These are phyloP conservation scores for Volvox reticuliferus DNA, from an alignment of 139 green algal species.

Conservation along the genomic window DNA sequence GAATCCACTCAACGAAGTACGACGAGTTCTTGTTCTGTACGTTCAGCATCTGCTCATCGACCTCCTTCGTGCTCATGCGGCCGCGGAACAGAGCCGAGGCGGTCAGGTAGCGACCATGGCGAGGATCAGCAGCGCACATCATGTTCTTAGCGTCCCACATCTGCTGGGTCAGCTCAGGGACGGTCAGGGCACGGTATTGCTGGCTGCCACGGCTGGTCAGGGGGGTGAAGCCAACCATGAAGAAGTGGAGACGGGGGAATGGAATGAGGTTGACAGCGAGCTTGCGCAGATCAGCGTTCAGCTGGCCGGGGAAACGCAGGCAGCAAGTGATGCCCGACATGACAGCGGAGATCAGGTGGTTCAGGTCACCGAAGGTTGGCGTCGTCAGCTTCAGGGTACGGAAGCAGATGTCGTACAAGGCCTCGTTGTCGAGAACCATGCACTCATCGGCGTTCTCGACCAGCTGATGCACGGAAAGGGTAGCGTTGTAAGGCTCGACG, in stretches of 20 bases:
- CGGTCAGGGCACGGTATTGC: constrained; percentile 96
- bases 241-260: constrained; percentile 99
- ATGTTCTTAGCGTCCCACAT: constrained; percentile 99
- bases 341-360: constrained; percentile 99
- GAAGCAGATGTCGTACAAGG: constrained; percentile 99
- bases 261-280: constrained; percentile 99
- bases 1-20: constrained; percentile 99
- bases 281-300: constrained; percentile 99
- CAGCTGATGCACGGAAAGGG: constrained; percentile 98
- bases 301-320: constrained; percentile 98
- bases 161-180: constrained; percentile 99
- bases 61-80: constrained; percentile 98
- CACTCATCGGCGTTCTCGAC: constrained; percentile 99
- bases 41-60: constrained; percentile 99
- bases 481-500: constrained; percentile 99
- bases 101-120: constrained; percentile 98
- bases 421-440: constrained; percentile 99
- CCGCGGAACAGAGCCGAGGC: constrained; percentile 97
- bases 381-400: constrained; percentile 99
- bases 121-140: constrained; percentile 99
- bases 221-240: constrained; percentile 99
- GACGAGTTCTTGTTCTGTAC: constrained; percentile 99
- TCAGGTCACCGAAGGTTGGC: constrained; percentile 97
- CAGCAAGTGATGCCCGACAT: constrained; percentile 99
- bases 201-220: constrained; percentile 96